Percentiles rank a stretch among this genome's conserved stretches.
Conservation (phyloP, 202 grass and related monocot species). For the Brachypodium distachyon region DNA sequence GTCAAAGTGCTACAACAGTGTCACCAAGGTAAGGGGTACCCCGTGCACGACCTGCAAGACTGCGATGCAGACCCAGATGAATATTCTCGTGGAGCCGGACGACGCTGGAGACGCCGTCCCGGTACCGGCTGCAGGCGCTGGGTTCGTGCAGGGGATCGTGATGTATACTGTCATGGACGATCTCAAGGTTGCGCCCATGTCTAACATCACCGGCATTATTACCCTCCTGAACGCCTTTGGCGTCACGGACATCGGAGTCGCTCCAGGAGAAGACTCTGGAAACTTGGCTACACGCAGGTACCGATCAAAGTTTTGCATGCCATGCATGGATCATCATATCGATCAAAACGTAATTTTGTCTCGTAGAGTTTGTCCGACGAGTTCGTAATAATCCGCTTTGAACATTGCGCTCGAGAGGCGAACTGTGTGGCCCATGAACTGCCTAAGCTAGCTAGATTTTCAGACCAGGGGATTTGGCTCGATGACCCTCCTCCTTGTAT, state of each 20-base stretch:
- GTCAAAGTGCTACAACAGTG: neutral
- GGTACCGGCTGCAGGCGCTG: neutral
- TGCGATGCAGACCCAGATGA: neutral
- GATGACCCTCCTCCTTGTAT: too few species aligned
- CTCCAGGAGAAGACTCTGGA: conserved; percentile 31
- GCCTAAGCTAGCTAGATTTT: too few species aligned
- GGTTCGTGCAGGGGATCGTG: neutral
- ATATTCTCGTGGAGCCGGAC: neutral
- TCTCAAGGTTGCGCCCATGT: conserved; percentile 11
- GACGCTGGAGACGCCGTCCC: neutral
- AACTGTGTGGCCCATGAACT: too few species aligned
- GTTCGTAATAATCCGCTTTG: too few species aligned
- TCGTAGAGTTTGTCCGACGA: too few species aligned
- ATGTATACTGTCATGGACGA: conserved; percentile 33
- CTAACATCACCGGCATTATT: conserved; percentile 29
- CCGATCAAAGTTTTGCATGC: too few species aligned
- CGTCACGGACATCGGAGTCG: neutral
- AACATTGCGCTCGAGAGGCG: too few species aligned
- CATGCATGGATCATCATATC: too few species aligned
- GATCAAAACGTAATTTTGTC: too few species aligned
- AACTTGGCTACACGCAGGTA: conserved; percentile 20
- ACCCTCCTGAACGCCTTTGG: neutral
- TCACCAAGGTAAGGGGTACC: neutral
- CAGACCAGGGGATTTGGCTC: too few species aligned
- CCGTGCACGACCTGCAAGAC: neutral